phyloP scores from a whole-genome alignment of 331 rosid species.

The Cucumis variabilis region DNA sequence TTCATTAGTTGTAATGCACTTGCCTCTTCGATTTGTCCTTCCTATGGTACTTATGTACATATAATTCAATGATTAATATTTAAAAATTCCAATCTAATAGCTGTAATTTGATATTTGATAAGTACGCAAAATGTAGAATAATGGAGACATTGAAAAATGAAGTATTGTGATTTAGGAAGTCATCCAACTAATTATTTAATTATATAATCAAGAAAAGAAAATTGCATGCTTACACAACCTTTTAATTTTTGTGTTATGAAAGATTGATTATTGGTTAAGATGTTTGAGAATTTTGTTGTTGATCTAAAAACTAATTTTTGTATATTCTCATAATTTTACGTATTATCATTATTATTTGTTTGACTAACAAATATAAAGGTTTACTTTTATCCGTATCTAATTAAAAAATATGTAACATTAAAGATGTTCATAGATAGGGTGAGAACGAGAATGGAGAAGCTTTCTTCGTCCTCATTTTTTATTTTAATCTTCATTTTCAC shows the following conservation, averaged over 20 bases:
- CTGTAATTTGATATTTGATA: constrained; percentile 8
- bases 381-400: no score
- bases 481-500: no score
- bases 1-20: constrained; percentile 18
- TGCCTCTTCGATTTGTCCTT: background rate
- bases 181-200: background rate
- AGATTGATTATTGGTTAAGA: background rate
- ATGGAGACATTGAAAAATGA: background rate
- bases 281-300: background rate
- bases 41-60: constrained; percentile 5
- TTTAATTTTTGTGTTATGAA: background rate
- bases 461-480: no score
- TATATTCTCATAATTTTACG: background rate
- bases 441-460: no score
- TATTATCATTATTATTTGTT: no score
- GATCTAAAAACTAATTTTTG: no score
- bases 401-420: no score
- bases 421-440: no score
- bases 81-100: constrained; percentile 13
- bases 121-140: constrained; percentile 13
- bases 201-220: no score
- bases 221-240: background rate
- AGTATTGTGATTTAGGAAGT: background rate
- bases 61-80: background rate
- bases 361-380: no score